Base-by-base conservation (phyloP, 371 early-diverging fungal species). In the Mortierella sp. region DNA sequence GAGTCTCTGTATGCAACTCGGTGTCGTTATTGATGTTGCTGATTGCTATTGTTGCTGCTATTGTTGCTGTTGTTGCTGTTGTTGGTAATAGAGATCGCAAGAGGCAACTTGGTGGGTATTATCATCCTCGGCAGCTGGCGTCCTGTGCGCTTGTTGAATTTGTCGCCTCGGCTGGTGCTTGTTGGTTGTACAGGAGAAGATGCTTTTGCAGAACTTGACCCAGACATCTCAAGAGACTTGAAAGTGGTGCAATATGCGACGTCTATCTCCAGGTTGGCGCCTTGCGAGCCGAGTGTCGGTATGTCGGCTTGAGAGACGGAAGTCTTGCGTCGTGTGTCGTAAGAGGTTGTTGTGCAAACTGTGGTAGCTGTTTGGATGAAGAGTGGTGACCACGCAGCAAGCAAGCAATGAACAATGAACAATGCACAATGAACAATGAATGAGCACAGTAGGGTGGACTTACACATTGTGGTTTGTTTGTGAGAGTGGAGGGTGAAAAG, bases 391-490 rank as follows among this genome's bases (percentile, higher is more conserved):
- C 42, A 38, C 1, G 42, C 42, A 38, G 21, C 21, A 63, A 31
- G 11, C 55, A 13, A 24, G 65, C 38, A 34, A 38, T 54, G 54
- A 48, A 48, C 48, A 48, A n/a, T n/a, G n/a, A n/a, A n/a, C n/a
- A 47, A 47, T 50, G 16, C 3, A 63, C 31, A 42, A 68, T 42
- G 68, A 21, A 19, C 68, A 68, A 68, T 68, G 68, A 42, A 34
- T 42, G 68, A 24, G 34, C 42, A 68, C 16, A 24, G 55, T 3
- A 42, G 21, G 24, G 11, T 21, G 38, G 68, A 68, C 68, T 68
- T 68, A 68, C 68, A 68, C 68, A 68, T 68, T 68, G 68, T 42
- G 38, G 24, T 11, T 19, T 68, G 68, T 68, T 60, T 68, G 65
- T 38, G 68, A 0, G 68, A 21, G 68, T 19, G 34, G 38, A 9